Conservation (phyloP, 441 rosid species). For the Erodium texanum region DNA sequence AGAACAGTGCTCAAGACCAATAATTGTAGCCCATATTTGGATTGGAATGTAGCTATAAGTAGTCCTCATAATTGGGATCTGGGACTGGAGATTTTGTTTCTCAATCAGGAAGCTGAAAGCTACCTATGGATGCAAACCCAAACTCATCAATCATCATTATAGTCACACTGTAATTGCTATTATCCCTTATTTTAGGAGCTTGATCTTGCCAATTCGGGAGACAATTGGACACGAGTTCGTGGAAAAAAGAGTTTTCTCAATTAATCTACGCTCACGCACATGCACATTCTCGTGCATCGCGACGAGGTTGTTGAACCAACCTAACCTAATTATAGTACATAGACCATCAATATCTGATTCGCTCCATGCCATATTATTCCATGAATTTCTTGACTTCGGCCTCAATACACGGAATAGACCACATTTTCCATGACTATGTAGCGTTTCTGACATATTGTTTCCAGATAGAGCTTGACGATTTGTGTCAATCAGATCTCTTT, state of each 20-base stretch:
- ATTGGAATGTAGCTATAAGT: background rate
- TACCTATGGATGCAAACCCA: background rate
- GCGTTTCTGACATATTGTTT: too few species aligned
- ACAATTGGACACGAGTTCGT: background rate
- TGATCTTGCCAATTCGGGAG: background rate
- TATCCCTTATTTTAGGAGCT: background rate
- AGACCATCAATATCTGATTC: too few species aligned
- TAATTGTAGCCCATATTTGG: too few species aligned
- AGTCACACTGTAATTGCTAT: too few species aligned
- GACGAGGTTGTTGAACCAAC: background rate
- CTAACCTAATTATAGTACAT: background rate
- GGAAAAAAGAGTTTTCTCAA: background rate
- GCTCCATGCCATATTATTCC: too few species aligned
- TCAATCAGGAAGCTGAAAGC: background rate
- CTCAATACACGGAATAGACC: too few species aligned
- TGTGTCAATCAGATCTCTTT: too few species aligned
- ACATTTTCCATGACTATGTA: too few species aligned
- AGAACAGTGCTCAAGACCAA: too few species aligned
- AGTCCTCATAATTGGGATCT: slow-evolving; percentile 2
- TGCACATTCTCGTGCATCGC: background rate
- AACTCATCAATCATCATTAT: too few species aligned
- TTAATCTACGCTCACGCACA: background rate
- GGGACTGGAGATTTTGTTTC: background rate
- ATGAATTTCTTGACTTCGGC: too few species aligned
- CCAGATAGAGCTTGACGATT: too few species aligned